Base-by-base conservation (phyloP, 495 filamentous ascomycete species). In the Penicillium argentinense region DNA sequence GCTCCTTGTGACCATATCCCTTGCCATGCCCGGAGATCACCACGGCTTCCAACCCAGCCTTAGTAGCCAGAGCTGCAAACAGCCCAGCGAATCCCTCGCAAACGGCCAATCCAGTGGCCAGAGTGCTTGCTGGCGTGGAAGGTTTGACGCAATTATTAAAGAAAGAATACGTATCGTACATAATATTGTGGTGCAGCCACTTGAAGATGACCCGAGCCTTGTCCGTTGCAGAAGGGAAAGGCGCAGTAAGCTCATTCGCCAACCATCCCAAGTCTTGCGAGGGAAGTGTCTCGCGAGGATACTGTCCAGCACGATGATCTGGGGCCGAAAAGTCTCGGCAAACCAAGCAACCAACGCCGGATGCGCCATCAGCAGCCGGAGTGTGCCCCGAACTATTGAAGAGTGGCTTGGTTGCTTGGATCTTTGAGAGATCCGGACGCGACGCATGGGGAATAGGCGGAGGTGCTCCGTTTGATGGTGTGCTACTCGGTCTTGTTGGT, bases 131-230 rank as follows among this genome's bases (percentile, higher is more conserved):
- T 0, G 89, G 83, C 4, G 83, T 86, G 19, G 80, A 79, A n/a
- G 80, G 72, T 49, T 81, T 68, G 26, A 95, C 73, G 42, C 66
- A 79, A 32, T 82, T 75, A 46, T 76, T 79, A 62, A 91, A 91
- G 73, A 96, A 93, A 30, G 80, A 75, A 26, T 81, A 68, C 4
- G 79, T 75, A 63, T 98, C 87, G 67, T 98, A 98, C 34, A 72
- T 72, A 48, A 98, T 82, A 57, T 97, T 97, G 66, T 98, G 85
- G 65, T 97, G 93, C 36, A 89, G 77, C 93, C 91, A 98, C 6
- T 89, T 88, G 64, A 98, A 98, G 47, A 98, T 86, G 7, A 77
- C 86, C 12, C 93, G 80, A 9, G 93, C 91, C 67, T 95, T 96
- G 63, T 97, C 93, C 2, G 91, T 96, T 0, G 65, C 53, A 2